Conservation (phyloP, 2,329 filamentous ascomycete species). For the Aureobasidium melanogenum region DNA sequence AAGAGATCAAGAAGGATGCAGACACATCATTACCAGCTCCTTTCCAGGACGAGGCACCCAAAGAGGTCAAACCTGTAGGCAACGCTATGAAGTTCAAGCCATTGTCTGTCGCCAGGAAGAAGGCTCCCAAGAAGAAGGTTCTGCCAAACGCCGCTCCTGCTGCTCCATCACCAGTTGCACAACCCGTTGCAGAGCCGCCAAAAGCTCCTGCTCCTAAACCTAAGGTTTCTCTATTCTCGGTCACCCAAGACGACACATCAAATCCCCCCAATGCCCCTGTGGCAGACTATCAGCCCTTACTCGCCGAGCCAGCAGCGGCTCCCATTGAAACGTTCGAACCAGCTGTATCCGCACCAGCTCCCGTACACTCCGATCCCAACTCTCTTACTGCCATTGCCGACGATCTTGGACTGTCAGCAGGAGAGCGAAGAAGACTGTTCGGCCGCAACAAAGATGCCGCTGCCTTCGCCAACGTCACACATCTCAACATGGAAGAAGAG, state of each 20-base stretch:
- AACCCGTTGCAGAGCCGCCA: conserved; percentile 1
- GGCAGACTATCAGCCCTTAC: conserved; percentile 31
- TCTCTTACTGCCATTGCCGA: conserved; percentile 63
- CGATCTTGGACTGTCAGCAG: conserved; percentile 68
- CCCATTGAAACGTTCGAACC: neutral
- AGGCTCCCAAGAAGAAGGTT: conserved; percentile 56
- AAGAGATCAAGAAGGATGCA: conserved; percentile 25
- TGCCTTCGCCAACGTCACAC: conserved; percentile 56
- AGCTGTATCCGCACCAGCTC: neutral
- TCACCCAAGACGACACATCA: conserved; percentile 35
- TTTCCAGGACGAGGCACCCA: conserved; percentile 34
- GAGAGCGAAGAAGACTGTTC: conserved; percentile 75
- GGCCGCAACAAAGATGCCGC: conserved; percentile 46
- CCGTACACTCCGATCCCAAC: conserved; percentile 28
- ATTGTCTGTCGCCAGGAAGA: conserved; percentile 70
- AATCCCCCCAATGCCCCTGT: conserved; percentile 5
- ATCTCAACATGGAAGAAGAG: conserved; percentile 82
- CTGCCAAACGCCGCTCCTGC: conserved; percentile 19
- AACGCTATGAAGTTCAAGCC: conserved; percentile 85
- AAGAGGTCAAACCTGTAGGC: conserved; percentile 60
- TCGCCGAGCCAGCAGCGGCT: conserved; percentile 13
- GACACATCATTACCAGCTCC: conserved; percentile 35
- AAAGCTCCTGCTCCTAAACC: conserved; percentile 36
- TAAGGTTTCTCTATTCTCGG: conserved; percentile 62
- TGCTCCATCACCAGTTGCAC: conserved; percentile 19